These are phyloP conservation scores for Leishmania aethiopica DNA, from an alignment of 208 protist genomes.

Conservation along the genomic window DNA sequence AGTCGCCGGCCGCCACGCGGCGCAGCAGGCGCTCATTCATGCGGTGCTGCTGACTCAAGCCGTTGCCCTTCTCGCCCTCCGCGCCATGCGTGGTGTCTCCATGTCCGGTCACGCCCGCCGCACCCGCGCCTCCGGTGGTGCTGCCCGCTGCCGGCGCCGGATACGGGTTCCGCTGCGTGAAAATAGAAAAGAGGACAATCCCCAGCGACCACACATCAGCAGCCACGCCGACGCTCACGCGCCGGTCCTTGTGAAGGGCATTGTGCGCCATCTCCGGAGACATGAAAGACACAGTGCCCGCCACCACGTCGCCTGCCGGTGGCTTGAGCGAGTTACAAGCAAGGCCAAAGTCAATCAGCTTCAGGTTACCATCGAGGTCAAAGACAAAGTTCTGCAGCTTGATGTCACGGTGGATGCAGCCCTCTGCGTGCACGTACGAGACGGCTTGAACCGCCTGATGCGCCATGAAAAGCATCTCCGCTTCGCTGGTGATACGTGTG, in stretches of 20 bases:
- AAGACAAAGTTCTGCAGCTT: constrained; percentile 94
- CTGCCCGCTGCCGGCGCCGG: constrained; percentile 11
- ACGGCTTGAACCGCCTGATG: constrained; percentile 90
- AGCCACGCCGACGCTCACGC: constrained; percentile 79
- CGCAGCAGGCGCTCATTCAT: constrained; percentile 67
- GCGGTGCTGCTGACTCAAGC: constrained; percentile 29
- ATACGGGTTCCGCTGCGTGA: constrained; percentile 89
- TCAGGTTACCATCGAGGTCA: constrained; percentile 85
- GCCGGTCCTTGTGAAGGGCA: constrained; percentile 74
- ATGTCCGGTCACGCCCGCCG: neutral
- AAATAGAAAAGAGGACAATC: constrained; percentile 90
- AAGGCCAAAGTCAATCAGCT: constrained; percentile 93
- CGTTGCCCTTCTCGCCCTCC: neutral
- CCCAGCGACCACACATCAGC: constrained; percentile 90
- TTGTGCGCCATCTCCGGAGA: constrained; percentile 94
- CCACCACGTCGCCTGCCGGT: constrained; percentile 83
- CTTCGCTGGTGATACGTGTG: constrained; percentile 78
- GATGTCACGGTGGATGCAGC: constrained; percentile 91
- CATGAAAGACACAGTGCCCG: constrained; percentile 92
- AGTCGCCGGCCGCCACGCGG: constrained; percentile 72
- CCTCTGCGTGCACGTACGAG: constrained; percentile 87
- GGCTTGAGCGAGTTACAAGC: constrained; percentile 73
- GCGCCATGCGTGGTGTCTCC: neutral
- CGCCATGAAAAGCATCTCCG: constrained; percentile 91
- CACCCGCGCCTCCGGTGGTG: neutral